Percentiles rank a stretch among this genome's conserved stretches.
Evolutionary conservation across 208 protist species (phyloP).

Genomic region (Jaenimonas drosophilae): DNA sequence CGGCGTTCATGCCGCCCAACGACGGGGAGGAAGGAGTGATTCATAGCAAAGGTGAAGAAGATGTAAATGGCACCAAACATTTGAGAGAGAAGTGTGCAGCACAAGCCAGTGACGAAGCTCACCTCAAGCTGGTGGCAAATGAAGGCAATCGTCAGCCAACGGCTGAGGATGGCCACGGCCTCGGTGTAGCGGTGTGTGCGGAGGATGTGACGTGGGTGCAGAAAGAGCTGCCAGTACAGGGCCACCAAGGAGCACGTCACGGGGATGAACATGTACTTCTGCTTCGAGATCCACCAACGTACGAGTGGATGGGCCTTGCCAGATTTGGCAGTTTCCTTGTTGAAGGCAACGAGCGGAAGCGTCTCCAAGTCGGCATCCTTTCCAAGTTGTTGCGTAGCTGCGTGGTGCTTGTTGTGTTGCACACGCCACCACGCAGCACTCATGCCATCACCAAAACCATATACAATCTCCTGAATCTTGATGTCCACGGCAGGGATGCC

Average conservation of each 20-base stretch:
- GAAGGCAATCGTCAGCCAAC: conserved; percentile 24
- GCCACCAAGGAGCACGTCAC: conserved; percentile 58
- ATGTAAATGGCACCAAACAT: conserved; percentile 61
- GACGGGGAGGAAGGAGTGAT: conserved; percentile 64
- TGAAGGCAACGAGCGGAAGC: conserved; percentile 75
- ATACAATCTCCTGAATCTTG: conserved; percentile 55
- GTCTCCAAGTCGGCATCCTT: conserved; percentile 71
- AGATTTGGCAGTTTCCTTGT: conserved; percentile 32
- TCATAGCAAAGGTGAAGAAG: conserved; percentile 72
- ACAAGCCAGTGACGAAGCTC: conserved; percentile 24
- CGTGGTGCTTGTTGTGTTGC: conserved; percentile 80
- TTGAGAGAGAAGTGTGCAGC: conserved; percentile 38
- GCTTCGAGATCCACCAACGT: conserved; percentile 47
- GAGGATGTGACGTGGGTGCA: conserved; percentile 55
- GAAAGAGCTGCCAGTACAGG: conserved; percentile 68
- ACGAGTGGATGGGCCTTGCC: conserved; percentile 22
- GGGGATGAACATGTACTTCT: conserved; percentile 59
- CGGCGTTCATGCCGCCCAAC: conserved; percentile 26
- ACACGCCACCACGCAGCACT: conserved; percentile 63
- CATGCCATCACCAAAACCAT: conserved; percentile 65
- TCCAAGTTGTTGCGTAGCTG: conserved; percentile 53
- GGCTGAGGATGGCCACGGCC: conserved; percentile 23
- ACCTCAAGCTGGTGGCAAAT: conserved; percentile 28
- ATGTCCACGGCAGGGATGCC: conserved; percentile 45
- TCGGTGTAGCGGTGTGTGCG: conserved; percentile 55